A percentile compares a stretch with the other conserved stretches of the same genome.
These are phyloP conservation scores for Septoria linicola DNA, from an alignment of 2,329 filamentous ascomycete genomes.

Conservation along the genomic window DNA sequence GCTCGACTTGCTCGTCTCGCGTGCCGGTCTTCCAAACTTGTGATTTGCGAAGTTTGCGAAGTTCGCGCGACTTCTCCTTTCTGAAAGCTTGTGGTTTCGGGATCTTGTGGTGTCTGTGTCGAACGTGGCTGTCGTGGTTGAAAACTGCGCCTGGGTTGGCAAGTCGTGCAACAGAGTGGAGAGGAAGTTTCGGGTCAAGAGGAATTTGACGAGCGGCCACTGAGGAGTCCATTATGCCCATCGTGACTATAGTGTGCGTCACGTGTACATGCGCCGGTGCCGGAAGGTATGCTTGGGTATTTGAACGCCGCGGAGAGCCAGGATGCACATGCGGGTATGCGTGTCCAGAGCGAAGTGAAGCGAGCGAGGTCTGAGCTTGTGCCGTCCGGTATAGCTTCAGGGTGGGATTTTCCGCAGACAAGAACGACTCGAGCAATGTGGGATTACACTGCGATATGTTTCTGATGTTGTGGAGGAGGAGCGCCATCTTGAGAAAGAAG, in stretches of 20 bases:
- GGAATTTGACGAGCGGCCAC: constrained; percentile 4
- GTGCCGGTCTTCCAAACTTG: constrained; percentile 16
- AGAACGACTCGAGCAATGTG: not conserved
- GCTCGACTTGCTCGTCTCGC: constrained; percentile 16
- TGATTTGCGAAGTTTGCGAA: constrained; percentile 15
- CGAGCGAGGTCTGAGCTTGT: not conserved
- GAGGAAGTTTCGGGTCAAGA: constrained; percentile 12
- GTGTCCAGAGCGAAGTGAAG: not conserved
- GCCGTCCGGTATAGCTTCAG: not conserved
- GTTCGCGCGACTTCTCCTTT: constrained; percentile 17
- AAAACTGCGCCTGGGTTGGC: constrained; percentile 2
- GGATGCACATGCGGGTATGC: not conserved
- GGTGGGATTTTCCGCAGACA: too few relatives aligned
- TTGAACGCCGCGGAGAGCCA: not conserved
- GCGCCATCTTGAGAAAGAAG: too few relatives aligned
- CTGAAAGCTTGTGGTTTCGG: constrained; percentile 7
- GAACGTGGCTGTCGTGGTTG: constrained; percentile 1
- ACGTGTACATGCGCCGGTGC: not conserved
- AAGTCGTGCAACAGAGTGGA: constrained; percentile 15
- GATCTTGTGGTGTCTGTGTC: constrained; percentile 3
- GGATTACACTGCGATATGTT: not conserved
- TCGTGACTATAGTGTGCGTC: constrained; percentile 4
- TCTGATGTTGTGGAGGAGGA: too few relatives aligned
- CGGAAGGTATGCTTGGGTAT: not conserved
- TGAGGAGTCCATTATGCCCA: not conserved